These are phyloP conservation scores for Asterochloris erici DNA, from an alignment of 139 green algal species.

Conservation along the genomic window DNA sequence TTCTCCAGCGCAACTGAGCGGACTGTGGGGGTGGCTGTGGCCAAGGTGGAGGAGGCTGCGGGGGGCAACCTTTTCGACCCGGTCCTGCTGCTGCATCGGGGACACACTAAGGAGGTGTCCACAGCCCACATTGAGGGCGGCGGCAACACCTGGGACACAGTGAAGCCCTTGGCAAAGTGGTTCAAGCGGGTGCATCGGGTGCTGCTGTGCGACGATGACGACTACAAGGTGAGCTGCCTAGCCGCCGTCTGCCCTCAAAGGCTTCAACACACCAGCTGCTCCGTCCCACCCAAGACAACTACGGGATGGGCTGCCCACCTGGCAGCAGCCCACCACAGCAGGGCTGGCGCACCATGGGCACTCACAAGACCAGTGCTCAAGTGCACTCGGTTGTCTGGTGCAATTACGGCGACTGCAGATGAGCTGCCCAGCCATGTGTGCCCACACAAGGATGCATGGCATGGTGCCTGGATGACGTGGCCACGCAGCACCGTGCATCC, in stretches of 20 bases:
- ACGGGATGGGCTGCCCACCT: background rate
- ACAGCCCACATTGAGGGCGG: constrained; percentile 21
- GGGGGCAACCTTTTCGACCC: constrained; percentile 29
- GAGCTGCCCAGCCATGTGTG: no score
- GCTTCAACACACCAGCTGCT: background rate
- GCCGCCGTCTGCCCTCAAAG: background rate
- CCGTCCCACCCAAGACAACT: no score
- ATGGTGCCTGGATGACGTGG: no score
- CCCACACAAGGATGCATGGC: no score
- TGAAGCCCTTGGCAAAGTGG: constrained; percentile 56
- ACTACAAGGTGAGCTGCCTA: constrained; percentile 34
- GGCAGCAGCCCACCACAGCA: background rate
- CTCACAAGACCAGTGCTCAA: background rate
- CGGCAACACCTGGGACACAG: constrained; percentile 56
- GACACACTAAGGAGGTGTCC: constrained; percentile 31
- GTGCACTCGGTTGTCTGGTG: background rate
- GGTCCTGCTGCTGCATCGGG: constrained; percentile 27
- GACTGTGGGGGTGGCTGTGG: constrained; percentile 29
- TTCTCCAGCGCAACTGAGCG: constrained; percentile 33
- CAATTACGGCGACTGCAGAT: no score
- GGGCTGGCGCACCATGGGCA: background rate
- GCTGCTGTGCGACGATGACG: constrained; percentile 65
- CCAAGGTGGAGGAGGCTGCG: constrained; percentile 31
- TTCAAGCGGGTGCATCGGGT: constrained; percentile 36
- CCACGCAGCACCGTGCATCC: no score